A percentile compares a stretch with the other conserved stretches of the same genome.
These are phyloP conservation scores for Diaporthe nobilis DNA, from an alignment of 2,329 filamentous ascomycete species.

Conservation along the genomic window DNA sequence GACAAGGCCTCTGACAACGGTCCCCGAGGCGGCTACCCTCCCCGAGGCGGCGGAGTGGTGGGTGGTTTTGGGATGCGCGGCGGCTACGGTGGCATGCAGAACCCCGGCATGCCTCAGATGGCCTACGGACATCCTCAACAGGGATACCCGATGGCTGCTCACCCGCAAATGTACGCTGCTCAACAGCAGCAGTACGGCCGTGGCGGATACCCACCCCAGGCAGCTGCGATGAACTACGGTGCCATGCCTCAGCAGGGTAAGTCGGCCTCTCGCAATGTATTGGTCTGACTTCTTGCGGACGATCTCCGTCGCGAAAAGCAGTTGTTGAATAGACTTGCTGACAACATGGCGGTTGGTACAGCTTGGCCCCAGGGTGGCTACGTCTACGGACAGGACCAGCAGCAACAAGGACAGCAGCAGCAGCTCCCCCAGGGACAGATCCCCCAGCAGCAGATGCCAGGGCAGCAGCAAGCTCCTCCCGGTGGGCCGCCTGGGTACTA, in stretches of 20 bases:
- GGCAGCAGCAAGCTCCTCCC: slow-evolving; percentile 37
- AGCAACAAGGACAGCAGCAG: slow-evolving; percentile 54
- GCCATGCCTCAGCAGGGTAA: slow-evolving; percentile 56
- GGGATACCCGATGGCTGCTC: slow-evolving; percentile 54
- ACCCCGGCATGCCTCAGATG: slow-evolving; percentile 53
- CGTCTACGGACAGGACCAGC: slow-evolving; percentile 47
- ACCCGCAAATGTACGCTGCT: slow-evolving; percentile 53
- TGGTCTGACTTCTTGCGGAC: background rate
- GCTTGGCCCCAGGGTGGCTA: slow-evolving; percentile 52
- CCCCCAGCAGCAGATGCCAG: slow-evolving; percentile 48
- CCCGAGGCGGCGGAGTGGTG: slow-evolving; percentile 56
- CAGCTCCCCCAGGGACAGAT: slow-evolving; percentile 35
- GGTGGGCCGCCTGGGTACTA: slow-evolving; percentile 39
- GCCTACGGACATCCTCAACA: slow-evolving; percentile 54
- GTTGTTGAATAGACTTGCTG: background rate
- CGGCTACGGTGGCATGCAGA: slow-evolving; percentile 52
- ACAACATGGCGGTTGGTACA: slow-evolving; percentile 42
- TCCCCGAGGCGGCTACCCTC: slow-evolving; percentile 71
- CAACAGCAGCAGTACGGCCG: slow-evolving; percentile 57
- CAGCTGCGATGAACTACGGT: slow-evolving; percentile 55
- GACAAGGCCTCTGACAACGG: slow-evolving; percentile 92
- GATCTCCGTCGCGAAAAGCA: background rate
- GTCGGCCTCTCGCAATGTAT: slow-evolving; percentile 7
- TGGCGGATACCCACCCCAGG: slow-evolving; percentile 57
- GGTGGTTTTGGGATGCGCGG: slow-evolving; percentile 53